Base-by-base conservation (phyloP, 345 rosid genomes). In the Anacardium occidentale region DNA sequence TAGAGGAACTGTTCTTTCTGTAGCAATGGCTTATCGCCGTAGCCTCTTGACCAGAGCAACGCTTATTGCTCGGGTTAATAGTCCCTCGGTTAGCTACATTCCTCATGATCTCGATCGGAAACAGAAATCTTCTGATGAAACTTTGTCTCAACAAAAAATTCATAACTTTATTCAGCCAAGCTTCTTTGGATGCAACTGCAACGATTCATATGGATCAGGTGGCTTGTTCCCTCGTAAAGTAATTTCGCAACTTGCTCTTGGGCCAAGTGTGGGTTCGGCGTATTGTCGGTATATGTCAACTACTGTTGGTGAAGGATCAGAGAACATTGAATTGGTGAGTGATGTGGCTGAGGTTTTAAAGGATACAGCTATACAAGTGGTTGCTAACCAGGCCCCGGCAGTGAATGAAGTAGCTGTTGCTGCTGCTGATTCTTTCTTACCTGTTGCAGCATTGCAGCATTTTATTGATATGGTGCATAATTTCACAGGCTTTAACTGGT, bases 391-490 rank as follows among this genome's bases (percentile, higher is more conserved):
- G 77, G 80, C 75, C 5, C 80, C 85, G 14, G 81, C 79, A 0
- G 80, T 71, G 61, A 87, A 74, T 60, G 88, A 87, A 61, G 90
- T 86, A 61, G 85, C 90, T 18, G 22, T 77, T 50, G 90, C 88
- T 42, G 85, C 90, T 74, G 88, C 86, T 3, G 90, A 83, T 79
- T 86, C 88, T 32, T 84, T 65, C 76, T 79, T 74, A 7, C 86
- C 88, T 21, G 79, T 84, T n/a, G 83, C 78, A 68, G 74, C 57
- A 53, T 78, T 86, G 80, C 90, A 86, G 77, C 70, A 86, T 71
- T 13, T 81, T 13, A 77, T 87, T 42, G 87, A 79, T 68, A 76
- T 68, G 1, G 78, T 83, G 48, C 87, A 84, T 74, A 68, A 75
- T 40, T 76, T 69, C 61, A 81, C 85, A 58, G 90, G 87, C 11